phyloP scores from a whole-genome alignment of 1,284 basidiomycete genomes.

The Ustilago tritici region DNA sequence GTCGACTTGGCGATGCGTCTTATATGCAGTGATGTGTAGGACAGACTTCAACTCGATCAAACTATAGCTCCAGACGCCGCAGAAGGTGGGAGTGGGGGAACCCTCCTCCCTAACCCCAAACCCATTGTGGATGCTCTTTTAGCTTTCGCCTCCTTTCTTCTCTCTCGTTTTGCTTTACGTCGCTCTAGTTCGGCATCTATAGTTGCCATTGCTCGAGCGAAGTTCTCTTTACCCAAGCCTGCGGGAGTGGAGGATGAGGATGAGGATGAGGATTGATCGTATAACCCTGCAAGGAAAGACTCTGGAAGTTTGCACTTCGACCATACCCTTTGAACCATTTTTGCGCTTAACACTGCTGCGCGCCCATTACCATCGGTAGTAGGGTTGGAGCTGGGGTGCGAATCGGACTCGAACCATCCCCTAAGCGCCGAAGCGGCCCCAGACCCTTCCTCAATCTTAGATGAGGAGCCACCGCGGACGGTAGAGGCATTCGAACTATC shows the following conservation, averaged over 20 bases:
- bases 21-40: no score
- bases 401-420: slow-evolving; percentile 47
- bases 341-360: slow-evolving; percentile 6
- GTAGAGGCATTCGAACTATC: slow-evolving; percentile 11
- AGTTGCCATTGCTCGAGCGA: slow-evolving; percentile 26
- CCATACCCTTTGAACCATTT: slow-evolving; percentile 26
- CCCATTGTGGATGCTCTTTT: not conserved
- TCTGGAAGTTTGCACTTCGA: slow-evolving; percentile 17
- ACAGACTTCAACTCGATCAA: no score
- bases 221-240: slow-evolving; percentile 12
- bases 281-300: slow-evolving; percentile 22
- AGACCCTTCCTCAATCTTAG: not conserved
- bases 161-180: slow-evolving; percentile 3
- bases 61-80: no score
- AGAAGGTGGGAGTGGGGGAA: slow-evolving; percentile 19
- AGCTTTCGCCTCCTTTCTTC: slow-evolving; percentile 1
- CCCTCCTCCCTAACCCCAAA: slow-evolving; percentile 4
- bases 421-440: slow-evolving; percentile 23
- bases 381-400: slow-evolving; percentile 4
- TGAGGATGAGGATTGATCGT: slow-evolving; percentile 17
- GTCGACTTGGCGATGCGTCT: no score
- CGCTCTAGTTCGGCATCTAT: slow-evolving; percentile 43
- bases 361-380: not conserved
- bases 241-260: not conserved
- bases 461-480: not conserved